Percentiles rank a stretch among this genome's conserved stretches.
phyloP scores from a whole-genome alignment of 192 early-diverging fungal genomes.

The Lobosporangium transversale region DNA sequence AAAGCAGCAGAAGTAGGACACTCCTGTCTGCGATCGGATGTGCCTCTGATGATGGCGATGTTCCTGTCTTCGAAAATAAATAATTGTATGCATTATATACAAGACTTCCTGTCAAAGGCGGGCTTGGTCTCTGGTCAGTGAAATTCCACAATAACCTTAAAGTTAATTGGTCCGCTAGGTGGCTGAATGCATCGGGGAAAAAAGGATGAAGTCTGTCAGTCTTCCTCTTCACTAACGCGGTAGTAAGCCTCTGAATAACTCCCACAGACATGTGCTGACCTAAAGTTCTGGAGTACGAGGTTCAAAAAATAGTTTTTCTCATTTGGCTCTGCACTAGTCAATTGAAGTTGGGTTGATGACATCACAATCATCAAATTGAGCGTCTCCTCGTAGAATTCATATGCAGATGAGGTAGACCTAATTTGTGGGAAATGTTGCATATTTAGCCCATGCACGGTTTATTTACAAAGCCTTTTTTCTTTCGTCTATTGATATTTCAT shows the following conservation, averaged over 20 bases:
- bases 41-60: conserved; percentile 52
- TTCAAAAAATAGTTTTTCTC: conserved; percentile 74
- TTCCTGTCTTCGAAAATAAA: conserved; percentile 63
- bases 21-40: conserved; percentile 72
- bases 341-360: conserved; percentile 71
- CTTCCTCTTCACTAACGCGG: too few relatives aligned
- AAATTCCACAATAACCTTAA: conserved; percentile 55
- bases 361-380: conserved; percentile 72
- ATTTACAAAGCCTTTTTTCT: neutral
- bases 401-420: conserved; percentile 59
- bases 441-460: too few relatives aligned
- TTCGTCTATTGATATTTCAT: neutral
- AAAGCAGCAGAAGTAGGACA: conserved; percentile 66
- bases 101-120: conserved; percentile 56
- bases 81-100: conserved; percentile 77
- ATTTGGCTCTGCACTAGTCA: conserved; percentile 30
- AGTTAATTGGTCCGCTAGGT: conserved; percentile 67
- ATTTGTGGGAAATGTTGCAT: neutral
- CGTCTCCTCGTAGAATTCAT: conserved; percentile 76
- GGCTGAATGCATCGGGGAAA: too few relatives aligned
- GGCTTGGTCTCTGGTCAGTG: conserved; percentile 44
- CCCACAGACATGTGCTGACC: too few relatives aligned
- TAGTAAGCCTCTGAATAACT: too few relatives aligned
- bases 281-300: conserved; percentile 66
- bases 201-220: too few relatives aligned